These are phyloP conservation scores for Xylaria sp. DNA, from an alignment of 495 filamentous ascomycete species.

Conservation along the genomic window DNA sequence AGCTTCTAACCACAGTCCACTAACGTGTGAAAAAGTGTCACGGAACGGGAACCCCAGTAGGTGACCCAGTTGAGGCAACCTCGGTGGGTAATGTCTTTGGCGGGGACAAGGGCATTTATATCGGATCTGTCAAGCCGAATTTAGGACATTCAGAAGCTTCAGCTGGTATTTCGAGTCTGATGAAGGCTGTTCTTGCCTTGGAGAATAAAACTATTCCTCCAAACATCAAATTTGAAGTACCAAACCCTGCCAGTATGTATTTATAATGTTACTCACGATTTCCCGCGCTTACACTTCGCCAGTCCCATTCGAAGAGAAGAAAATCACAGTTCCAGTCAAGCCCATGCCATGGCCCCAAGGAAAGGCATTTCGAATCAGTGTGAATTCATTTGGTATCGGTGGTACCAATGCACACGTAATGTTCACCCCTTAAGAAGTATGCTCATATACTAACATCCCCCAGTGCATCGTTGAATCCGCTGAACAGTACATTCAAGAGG, in stretches of 20 bases:
- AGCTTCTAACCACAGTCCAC: no score
- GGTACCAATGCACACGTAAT: constrained; percentile 59
- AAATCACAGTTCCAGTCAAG: constrained; percentile 35
- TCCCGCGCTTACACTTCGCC: no score
- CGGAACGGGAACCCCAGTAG: constrained; percentile 45
- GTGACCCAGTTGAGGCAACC: constrained; percentile 47
- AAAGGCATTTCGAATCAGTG: constrained; percentile 37
- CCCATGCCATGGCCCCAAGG: constrained; percentile 32
- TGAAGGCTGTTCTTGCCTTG: constrained; percentile 57
- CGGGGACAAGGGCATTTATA: constrained; percentile 40
- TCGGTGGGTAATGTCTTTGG: constrained; percentile 44
- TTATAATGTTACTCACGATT: no score
- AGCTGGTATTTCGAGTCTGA: constrained; percentile 51
- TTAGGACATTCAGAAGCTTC: constrained; percentile 59
- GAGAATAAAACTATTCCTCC: constrained; percentile 50
- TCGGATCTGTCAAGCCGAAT: constrained; percentile 61
- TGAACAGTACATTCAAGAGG: not conserved
- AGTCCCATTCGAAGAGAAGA: constrained; percentile 35
- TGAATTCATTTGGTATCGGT: constrained; percentile 59
- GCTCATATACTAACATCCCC: constrained; percentile 34
- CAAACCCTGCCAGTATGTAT: constrained; percentile 31
- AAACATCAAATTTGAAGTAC: constrained; percentile 39
- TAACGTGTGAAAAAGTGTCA: constrained; percentile 27
- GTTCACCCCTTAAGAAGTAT: no score
- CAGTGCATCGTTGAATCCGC: constrained; percentile 30